phyloP scores from a whole-genome alignment of 2,329 filamentous ascomycete species.

The Diaporthe aspalathi region DNA sequence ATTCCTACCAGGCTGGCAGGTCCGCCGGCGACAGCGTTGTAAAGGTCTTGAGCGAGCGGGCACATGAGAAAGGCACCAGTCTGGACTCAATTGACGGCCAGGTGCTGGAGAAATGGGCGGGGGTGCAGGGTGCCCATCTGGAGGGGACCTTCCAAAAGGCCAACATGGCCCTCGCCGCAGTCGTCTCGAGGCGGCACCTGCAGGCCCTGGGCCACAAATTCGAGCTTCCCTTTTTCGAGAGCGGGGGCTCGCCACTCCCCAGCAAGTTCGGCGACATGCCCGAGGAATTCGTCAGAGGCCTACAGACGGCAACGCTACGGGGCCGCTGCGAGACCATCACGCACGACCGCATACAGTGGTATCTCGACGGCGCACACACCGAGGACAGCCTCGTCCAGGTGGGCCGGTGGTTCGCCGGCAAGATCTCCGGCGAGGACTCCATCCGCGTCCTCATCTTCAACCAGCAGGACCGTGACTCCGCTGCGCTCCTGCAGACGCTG shows the following conservation, averaged over 20 bases:
- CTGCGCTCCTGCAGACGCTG: conserved; percentile 71
- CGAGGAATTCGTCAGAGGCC: conserved; percentile 69
- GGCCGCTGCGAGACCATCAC: conserved; percentile 79
- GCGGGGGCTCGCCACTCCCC: conserved; percentile 41
- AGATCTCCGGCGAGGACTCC: conserved; percentile 51
- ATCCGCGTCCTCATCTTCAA: conserved; percentile 81
- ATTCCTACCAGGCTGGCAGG: conserved; percentile 62
- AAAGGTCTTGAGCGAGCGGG: conserved; percentile 56
- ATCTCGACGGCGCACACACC: conserved; percentile 90
- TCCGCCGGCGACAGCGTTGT: conserved; percentile 48
- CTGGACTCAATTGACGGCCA: conserved; percentile 54
- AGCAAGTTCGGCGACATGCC: conserved; percentile 53
- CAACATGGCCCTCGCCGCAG: conserved; percentile 68
- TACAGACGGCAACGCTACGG: conserved; percentile 75
- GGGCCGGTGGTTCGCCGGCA: conserved; percentile 78
- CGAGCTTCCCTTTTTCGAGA: conserved; percentile 61
- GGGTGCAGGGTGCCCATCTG: conserved; percentile 56
- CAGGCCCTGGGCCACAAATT: conserved; percentile 33
- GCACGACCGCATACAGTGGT: conserved; percentile 72
- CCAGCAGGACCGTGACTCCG: conserved; percentile 86
- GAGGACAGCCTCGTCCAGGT: conserved; percentile 83
- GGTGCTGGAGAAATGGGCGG: conserved; percentile 45
- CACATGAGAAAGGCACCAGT: conserved; percentile 63
- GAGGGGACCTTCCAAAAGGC: conserved; percentile 65
- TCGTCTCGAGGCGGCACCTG: conserved; percentile 56